Base-by-base conservation (phyloP, 768 basidiomycete species). In the Suillus occidentalis region DNA sequence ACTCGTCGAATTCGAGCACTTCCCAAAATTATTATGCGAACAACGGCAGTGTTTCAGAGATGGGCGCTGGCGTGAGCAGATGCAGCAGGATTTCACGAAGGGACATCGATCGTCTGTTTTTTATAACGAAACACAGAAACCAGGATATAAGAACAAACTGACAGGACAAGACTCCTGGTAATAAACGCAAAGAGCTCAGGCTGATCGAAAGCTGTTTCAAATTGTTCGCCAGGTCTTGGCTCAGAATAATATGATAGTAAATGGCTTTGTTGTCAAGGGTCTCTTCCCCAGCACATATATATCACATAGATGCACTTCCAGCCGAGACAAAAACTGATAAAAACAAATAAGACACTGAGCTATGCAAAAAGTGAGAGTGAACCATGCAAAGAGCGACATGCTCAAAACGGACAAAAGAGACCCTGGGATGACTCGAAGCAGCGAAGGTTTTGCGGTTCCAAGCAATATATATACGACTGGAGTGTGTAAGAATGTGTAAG, bases 281-380 rank as follows among this genome's bases (percentile, higher is more conserved):
- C 57, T 34, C 60, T 62, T 68, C 67, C 61, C 67, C 62, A 67
- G 72, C 74, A 76, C 67, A 64, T 73, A 75, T 73, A 77, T 73
- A 77, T 72, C 65, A 69, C 65, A 67, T 67, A 65, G 68, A 68
- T 71, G 72, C 69, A 68, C 68, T 62, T 67, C 66, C 64, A 67
- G 64, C 69, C 66, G 50, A 63, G 62, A 53, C 60, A 68, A 68
- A 61, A 60, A 39, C 18, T 4, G 76, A 75, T 77, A 75, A 77
- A 77, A 64, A 75, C 72, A 72, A 72, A 75, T 77, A 75, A 63
- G 31, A 76, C 65, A 66, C 50, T 72, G 70, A 69, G 56, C 66
- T 69, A 75, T 74, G 70, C 66, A 66, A 61, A 58, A 49, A 43
- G 20, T 43, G 50, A 66, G 22, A 45, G 39, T 60, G 52, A 10